Evolutionary conservation across 2,329 filamentous ascomycete genomes (phyloP).

Genomic region (Shiraia sp.): DNA sequence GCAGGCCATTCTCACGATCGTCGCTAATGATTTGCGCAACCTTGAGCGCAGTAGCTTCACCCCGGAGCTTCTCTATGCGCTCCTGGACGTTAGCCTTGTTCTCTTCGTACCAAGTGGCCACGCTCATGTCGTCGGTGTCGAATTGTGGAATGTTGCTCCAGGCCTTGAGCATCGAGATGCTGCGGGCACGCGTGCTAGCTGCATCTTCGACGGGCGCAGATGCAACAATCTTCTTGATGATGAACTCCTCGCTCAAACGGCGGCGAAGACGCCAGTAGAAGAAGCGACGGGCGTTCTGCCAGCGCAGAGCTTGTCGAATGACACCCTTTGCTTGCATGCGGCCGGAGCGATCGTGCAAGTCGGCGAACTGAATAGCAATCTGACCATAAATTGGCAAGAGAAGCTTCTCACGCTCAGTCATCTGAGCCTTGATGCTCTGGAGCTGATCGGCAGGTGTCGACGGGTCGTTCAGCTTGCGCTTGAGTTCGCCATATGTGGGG

Average conservation of each 20-base stretch:
- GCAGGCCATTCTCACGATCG: conserved; percentile 72
- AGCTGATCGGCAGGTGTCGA: conserved; percentile 73
- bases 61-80: conserved; percentile 84
- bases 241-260: conserved; percentile 94
- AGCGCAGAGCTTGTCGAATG: conserved; percentile 81
- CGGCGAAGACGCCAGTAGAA: conserved; percentile 99
- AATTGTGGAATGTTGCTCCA: conserved; percentile 83
- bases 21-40: conserved; percentile 69
- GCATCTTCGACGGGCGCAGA: conserved; percentile 38
- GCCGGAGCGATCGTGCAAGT: conserved; percentile 93
- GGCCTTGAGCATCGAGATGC: conserved; percentile 76
- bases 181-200: conserved; percentile 60
- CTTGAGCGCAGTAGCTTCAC: conserved; percentile 70
- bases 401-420: conserved; percentile 82
- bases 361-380: conserved; percentile 94
- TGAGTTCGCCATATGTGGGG: conserved; percentile 77
- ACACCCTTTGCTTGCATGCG: conserved; percentile 98
- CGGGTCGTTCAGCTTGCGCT: conserved; percentile 73
- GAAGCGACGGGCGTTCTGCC: conserved; percentile 90
- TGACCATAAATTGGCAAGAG: conserved; percentile 92
- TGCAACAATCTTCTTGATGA: conserved; percentile 81
- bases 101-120: conserved; percentile 95
- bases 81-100: conserved; percentile 81
- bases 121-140: conserved; percentile 76
- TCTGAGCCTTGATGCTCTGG: conserved; percentile 78